Evolutionary conservation across 2,329 filamentous ascomycete genomes (phyloP).

Genomic region (Botrytis aclada): DNA sequence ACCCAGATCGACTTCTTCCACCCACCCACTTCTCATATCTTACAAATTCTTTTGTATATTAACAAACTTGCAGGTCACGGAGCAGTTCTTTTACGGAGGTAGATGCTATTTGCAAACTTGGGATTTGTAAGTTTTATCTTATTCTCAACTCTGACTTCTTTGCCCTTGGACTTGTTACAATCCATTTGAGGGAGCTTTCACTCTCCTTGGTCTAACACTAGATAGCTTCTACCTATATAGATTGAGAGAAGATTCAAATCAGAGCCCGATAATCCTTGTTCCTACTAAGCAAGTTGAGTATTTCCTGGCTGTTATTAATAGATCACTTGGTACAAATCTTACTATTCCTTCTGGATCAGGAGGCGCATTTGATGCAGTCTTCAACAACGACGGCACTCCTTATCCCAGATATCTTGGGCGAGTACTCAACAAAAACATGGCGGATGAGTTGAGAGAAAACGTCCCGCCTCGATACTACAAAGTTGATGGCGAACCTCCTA

Average conservation of each 20-base stretch:
- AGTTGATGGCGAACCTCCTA: constrained; percentile 32
- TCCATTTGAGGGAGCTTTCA: background rate
- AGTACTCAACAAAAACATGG: constrained; percentile 44
- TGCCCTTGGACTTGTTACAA: background rate
- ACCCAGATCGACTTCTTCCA: background rate
- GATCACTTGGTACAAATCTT: constrained; percentile 51
- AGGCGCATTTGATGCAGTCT: constrained; percentile 58
- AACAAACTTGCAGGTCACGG: constrained; percentile 11
- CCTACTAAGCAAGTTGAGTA: constrained; percentile 61
- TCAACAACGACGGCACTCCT: constrained; percentile 58
- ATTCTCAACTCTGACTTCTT: background rate
- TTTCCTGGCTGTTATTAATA: constrained; percentile 65
- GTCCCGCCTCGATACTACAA: constrained; percentile 37
- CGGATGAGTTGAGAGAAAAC: constrained; percentile 25
- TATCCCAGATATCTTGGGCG: constrained; percentile 66
- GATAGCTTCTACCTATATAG: constrained; percentile 65
- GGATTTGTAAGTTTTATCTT: constrained; percentile 63
- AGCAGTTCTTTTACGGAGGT: constrained; percentile 48
- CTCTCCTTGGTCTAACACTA: background rate
- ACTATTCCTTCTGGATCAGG: constrained; percentile 53
- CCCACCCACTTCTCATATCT: background rate
- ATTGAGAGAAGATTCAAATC: constrained; percentile 43
- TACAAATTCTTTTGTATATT: constrained; percentile 13
- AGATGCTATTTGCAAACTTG: constrained; percentile 62
- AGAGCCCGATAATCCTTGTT: constrained; percentile 63